These are phyloP conservation scores for Oropetium thomaeum DNA, from an alignment of 176 grass and related monocot species.

Conservation along the genomic window DNA sequence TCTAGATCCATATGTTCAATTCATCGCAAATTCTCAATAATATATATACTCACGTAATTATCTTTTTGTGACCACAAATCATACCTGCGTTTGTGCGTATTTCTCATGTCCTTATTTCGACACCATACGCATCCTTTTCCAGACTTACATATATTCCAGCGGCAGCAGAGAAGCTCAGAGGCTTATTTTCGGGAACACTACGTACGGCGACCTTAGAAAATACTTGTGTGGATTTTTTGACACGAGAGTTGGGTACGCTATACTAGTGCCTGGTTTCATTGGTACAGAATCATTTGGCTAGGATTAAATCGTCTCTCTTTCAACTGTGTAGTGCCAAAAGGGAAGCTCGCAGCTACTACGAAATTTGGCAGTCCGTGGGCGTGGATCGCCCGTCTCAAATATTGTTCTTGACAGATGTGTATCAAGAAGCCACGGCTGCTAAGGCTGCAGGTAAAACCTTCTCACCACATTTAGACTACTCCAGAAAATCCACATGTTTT, in stretches of 20 bases:
- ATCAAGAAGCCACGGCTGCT: conserved; percentile 73
- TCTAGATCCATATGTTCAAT: neutral
- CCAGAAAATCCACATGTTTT: neutral
- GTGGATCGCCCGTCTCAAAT: conserved; percentile 75
- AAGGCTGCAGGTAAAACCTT: conserved; percentile 64
- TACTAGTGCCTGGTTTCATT: neutral
- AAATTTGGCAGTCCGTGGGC: conserved; percentile 75
- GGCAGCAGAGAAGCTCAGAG: conserved; percentile 97
- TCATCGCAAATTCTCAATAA: neutral
- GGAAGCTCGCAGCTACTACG: conserved; percentile 67
- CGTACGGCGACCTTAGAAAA: conserved; percentile 65
- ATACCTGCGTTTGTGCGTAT: neutral
- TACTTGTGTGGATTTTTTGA: conserved; percentile 89
- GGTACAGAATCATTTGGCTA: neutral
- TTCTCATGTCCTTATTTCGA: neutral
- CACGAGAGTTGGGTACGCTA: conserved; percentile 63
- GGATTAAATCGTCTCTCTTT: neutral
- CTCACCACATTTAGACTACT: neutral
- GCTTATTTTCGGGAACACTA: conserved; percentile 83
- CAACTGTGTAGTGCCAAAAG: conserved; percentile 53
- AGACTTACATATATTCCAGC: conserved; percentile 95
- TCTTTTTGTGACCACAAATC: no score
- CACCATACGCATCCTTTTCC: neutral
- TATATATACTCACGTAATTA: no score
- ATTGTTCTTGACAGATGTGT: conserved; percentile 83